These are phyloP conservation scores for Tephrocybe sp. DNA, from an alignment of 768 basidiomycete genomes.

Conservation along the genomic window DNA sequence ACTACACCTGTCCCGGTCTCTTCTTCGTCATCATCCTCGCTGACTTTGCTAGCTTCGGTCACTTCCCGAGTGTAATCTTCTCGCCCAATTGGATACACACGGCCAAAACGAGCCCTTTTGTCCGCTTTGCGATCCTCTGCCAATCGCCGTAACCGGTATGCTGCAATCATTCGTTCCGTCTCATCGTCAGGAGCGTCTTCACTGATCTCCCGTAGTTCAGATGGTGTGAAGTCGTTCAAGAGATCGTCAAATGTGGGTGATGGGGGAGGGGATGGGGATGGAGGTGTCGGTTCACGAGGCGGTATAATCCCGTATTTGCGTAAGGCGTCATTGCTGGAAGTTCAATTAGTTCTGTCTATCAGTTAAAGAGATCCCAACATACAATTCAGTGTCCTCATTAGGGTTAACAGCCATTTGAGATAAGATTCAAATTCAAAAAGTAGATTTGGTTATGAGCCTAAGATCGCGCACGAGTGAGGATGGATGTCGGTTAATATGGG, in stretches of 20 bases:
- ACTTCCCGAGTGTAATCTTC: constrained; percentile 96
- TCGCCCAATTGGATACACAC: constrained; percentile 83
- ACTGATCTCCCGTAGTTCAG: constrained; percentile 65
- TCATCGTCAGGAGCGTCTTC: constrained; percentile 80
- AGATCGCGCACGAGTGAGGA: too few species aligned
- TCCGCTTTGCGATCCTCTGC: constrained; percentile 59
- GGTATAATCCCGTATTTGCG: constrained; percentile 92
- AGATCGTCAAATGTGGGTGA: constrained; percentile 71
- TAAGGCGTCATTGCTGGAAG: constrained; percentile 83
- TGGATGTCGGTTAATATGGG: too few species aligned
- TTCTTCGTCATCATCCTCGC: constrained; percentile 63
- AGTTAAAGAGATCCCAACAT: constrained; percentile 26
- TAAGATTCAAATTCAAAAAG: too few species aligned
- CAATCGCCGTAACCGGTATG: constrained; percentile 63
- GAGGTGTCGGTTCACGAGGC: constrained; percentile 64
- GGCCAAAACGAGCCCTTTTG: constrained; percentile 73
- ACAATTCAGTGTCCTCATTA: constrained; percentile 98
- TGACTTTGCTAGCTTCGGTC: constrained; percentile 83
- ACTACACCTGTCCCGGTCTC: constrained; percentile 88
- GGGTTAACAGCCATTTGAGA: constrained; percentile 67
- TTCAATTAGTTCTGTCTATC: constrained; percentile 3
- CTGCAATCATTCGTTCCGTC: constrained; percentile 68
- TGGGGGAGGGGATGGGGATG: constrained; percentile 78
- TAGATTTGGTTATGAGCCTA: too few species aligned
- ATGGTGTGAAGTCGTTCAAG: constrained; percentile 59